A percentile compares a stretch with the other conserved stretches of the same genome.
Conservation (phyloP, 139 green algal species). For the Protoeuglena noctilucae region DNA sequence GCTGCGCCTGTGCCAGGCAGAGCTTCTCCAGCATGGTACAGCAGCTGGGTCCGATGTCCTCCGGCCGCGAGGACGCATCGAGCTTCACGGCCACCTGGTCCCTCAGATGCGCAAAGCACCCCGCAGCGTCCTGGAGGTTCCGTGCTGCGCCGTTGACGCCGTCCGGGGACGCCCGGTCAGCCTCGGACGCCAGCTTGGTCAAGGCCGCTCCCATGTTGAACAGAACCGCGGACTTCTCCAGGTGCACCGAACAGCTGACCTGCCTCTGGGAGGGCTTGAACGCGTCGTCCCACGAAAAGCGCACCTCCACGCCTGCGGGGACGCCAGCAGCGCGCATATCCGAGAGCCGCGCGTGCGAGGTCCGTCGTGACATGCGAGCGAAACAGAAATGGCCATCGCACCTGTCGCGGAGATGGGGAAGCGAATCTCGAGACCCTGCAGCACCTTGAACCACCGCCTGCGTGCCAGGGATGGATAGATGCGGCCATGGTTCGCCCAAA, state of each 20-base stretch:
- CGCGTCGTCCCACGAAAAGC: constrained; percentile 61
- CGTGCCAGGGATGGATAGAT: too few species aligned
- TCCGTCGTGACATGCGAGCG: too few species aligned
- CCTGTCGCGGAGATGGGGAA: too few species aligned
- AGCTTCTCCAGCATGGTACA: constrained; percentile 74
- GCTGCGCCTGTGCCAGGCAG: constrained; percentile 76
- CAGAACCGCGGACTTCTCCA: constrained; percentile 77
- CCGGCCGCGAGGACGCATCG: constrained; percentile 35
- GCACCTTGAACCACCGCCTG: too few species aligned
- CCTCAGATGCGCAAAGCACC: constrained; percentile 50
- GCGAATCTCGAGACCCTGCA: too few species aligned
- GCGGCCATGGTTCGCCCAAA: too few species aligned
- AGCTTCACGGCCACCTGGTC: constrained; percentile 44
- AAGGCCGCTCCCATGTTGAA: constrained; percentile 79
- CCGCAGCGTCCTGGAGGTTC: constrained; percentile 58
- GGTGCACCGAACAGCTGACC: constrained; percentile 39
- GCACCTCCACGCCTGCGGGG: too few species aligned
- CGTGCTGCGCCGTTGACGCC: constrained; percentile 56
- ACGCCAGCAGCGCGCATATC: too few species aligned
- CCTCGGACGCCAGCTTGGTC: constrained; percentile 50
- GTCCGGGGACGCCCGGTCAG: constrained; percentile 40
- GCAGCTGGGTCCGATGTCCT: constrained; percentile 61
- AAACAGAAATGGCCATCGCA: too few species aligned
- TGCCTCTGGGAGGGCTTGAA: constrained; percentile 46
- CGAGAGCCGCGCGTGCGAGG: too few species aligned